These are phyloP conservation scores for Boletus fagicola DNA, from an alignment of 768 basidiomycete genomes.

Conservation along the genomic window DNA sequence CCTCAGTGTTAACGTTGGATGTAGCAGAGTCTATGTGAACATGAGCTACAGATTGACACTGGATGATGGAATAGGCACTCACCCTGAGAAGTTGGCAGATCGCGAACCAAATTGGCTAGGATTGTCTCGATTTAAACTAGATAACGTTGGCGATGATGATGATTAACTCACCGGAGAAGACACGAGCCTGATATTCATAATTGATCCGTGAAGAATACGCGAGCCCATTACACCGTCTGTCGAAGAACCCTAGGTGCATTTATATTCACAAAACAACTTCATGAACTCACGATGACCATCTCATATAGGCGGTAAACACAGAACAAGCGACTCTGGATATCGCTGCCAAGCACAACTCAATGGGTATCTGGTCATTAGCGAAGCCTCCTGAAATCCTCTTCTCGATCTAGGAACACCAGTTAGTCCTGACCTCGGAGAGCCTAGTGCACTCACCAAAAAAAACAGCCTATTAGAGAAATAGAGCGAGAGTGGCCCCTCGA, in stretches of 20 bases:
- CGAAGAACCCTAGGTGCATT: not conserved
- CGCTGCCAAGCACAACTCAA: slow-evolving; percentile 13
- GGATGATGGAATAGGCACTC: not conserved
- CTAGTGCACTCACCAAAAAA: slow-evolving; percentile 14
- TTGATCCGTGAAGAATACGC: slow-evolving; percentile 19
- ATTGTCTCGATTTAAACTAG: not conserved
- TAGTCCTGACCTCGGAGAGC: not conserved
- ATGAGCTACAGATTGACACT: not conserved
- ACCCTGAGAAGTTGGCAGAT: slow-evolving; percentile 27
- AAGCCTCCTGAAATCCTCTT: slow-evolving; percentile 8
- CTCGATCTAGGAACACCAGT: slow-evolving; percentile 21
- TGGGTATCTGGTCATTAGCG: not conserved
- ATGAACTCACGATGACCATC: slow-evolving; percentile 19
- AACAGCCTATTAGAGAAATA: slow-evolving; percentile 25
- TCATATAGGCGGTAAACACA: slow-evolving; percentile 14
- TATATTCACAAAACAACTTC: not conserved
- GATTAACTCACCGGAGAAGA: slow-evolving; percentile 17
- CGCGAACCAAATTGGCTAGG: slow-evolving; percentile 18
- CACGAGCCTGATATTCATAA: slow-evolving; percentile 20
- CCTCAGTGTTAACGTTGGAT: not conserved
- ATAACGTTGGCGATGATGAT: not conserved
- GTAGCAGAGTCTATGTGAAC: slow-evolving; percentile 4
- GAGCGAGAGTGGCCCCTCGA: slow-evolving; percentile 19
- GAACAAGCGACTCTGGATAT: slow-evolving; percentile 17
- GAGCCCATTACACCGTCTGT: slow-evolving; percentile 1